phyloP scores from a whole-genome alignment of 2,329 filamentous ascomycete species.

The Scedosporium apiospermum region DNA sequence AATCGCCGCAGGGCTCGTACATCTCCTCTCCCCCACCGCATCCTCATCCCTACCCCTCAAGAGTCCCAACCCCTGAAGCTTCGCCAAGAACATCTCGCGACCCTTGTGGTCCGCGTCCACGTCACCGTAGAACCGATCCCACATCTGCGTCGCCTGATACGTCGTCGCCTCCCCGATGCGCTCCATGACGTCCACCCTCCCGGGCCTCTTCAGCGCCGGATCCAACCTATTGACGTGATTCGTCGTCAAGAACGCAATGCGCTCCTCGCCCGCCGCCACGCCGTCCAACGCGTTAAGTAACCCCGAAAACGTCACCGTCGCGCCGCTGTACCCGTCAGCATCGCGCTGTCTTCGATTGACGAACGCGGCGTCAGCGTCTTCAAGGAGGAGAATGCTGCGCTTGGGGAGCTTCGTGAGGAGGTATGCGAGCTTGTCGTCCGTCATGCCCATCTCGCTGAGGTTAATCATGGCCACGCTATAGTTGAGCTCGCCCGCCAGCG shows the following conservation, averaged over 20 bases:
- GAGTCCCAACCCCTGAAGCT: conserved; percentile 60
- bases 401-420: conserved; percentile 78
- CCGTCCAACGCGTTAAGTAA: conserved; percentile 80
- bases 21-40: conserved; percentile 31
- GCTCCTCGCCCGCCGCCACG: conserved; percentile 87
- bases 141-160: conserved; percentile 78
- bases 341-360: conserved; percentile 69
- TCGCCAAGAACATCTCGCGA: conserved; percentile 59
- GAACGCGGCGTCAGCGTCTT: conserved; percentile 89
- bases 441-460: conserved; percentile 79
- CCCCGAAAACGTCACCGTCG: conserved; percentile 89
- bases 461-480: conserved; percentile 91
- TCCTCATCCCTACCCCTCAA: conserved; percentile 47
- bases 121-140: conserved; percentile 91
- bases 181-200: conserved; percentile 87
- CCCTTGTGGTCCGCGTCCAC: conserved; percentile 56
- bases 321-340: conserved; percentile 73
- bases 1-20: conserved; percentile 79
- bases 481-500: conserved; percentile 82
- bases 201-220: conserved; percentile 80
- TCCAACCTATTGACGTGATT: conserved; percentile 89
- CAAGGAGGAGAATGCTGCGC: conserved; percentile 71
- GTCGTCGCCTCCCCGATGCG: conserved; percentile 79
- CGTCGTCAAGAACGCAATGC: conserved; percentile 87
- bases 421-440: conserved; percentile 79